Conservation (phyloP, 352 stramenopile species). For the Phytophthora megakarya region DNA sequence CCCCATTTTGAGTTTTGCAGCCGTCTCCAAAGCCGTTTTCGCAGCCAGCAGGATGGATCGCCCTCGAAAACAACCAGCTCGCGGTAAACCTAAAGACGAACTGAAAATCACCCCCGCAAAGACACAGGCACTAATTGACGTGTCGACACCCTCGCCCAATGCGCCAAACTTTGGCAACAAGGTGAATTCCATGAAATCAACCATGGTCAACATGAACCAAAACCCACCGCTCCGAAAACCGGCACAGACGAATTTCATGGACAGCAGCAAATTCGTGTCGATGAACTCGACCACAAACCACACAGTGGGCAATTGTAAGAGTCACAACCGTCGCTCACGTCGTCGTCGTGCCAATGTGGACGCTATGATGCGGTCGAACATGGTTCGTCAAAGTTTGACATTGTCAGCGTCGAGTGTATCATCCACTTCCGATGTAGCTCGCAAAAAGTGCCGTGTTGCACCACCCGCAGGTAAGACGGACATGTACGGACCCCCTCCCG, state of each 20-base stretch:
- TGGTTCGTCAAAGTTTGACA: constrained; percentile 53
- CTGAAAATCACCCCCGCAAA: constrained; percentile 57
- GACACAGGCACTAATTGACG: constrained; percentile 62
- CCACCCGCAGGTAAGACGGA: constrained; percentile 19
- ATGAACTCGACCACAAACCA: constrained; percentile 38
- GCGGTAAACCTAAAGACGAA: constrained; percentile 38
- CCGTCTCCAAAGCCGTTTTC: constrained; percentile 4
- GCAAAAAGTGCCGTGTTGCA: constrained; percentile 25
- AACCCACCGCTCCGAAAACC: constrained; percentile 41
- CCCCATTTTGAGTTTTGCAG: constrained; percentile 31
- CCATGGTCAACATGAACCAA: constrained; percentile 36
- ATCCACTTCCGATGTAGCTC: constrained; percentile 23
- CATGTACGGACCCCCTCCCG: constrained; percentile 47
- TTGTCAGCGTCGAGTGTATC: constrained; percentile 45
- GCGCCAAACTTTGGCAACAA: constrained; percentile 25
- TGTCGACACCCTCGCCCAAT: constrained; percentile 58
- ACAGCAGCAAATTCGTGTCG: constrained; percentile 53
- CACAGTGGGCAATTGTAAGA: constrained; percentile 33
- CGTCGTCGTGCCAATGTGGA: constrained; percentile 67
- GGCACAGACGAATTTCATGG: constrained; percentile 58
- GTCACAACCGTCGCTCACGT: constrained; percentile 24
- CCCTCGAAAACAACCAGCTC: constrained; percentile 35
- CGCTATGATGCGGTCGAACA: constrained; percentile 71
- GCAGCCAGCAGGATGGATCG: constrained; percentile 34
- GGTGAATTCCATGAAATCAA: constrained; percentile 20